A percentile compares a stretch with the other conserved stretches of the same genome.
Conservation (phyloP, 345 rosid species). For the Syzygium jambos region DNA sequence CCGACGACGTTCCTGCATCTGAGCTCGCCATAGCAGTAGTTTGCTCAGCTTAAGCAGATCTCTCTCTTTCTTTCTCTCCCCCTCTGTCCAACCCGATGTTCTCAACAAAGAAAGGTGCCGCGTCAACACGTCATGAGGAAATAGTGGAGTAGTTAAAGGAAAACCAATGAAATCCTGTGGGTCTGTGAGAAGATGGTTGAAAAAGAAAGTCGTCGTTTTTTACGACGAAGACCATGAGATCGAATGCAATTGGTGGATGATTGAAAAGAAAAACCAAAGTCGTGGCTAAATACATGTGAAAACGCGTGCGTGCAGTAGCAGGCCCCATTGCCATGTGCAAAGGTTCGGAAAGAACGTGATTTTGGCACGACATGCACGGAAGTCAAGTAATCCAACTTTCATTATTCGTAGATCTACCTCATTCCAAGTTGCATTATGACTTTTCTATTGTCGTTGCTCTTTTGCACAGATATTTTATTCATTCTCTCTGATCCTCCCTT, state of each 20-base stretch:
- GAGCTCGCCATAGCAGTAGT: no score
- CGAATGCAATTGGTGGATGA: neutral
- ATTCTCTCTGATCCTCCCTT: neutral
- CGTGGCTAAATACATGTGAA: neutral
- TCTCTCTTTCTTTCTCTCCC: no score
- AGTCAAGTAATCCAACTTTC: neutral
- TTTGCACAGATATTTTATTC: neutral
- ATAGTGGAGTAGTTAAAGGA: neutral
- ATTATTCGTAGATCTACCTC: no score
- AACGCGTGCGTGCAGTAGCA: neutral
- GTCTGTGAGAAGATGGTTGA: neutral
- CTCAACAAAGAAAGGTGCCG: no score
- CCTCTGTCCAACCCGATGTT: no score
- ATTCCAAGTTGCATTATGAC: no score
- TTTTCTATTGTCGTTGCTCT: neutral
- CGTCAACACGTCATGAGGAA: rapidly evolving
- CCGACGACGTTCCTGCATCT: no score
- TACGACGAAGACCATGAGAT: neutral
- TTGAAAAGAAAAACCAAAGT: neutral
- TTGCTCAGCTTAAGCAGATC: neutral
- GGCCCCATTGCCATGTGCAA: neutral
- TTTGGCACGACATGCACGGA: neutral
- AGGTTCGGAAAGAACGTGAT: neutral
- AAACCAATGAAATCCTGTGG: neutral
- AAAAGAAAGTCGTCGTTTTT: neutral